Conservation (phyloP, 371 early-diverging fungal species). For the Mortierella sp. region DNA sequence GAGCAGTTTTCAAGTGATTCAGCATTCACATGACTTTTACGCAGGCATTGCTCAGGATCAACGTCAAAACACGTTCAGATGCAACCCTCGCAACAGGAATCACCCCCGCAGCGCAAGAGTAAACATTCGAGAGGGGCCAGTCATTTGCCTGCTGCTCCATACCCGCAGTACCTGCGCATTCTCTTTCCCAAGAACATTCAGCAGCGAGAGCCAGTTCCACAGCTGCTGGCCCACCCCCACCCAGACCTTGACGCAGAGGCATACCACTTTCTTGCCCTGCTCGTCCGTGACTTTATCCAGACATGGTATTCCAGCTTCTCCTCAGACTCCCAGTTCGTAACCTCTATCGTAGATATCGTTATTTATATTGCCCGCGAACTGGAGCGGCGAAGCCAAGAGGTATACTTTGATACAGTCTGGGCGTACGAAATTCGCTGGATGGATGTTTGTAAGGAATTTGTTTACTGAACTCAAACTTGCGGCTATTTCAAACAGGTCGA, state of each 20-base stretch:
- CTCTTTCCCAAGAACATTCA: constrained; percentile 52
- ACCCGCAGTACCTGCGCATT: constrained; percentile 44
- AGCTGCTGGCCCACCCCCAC: constrained; percentile 37
- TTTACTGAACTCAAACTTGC: not conserved
- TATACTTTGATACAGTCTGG: too few species aligned
- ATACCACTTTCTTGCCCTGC: constrained; percentile 66
- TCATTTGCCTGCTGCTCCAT: constrained; percentile 29
- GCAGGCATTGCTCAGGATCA: too few species aligned
- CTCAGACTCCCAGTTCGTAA: constrained; percentile 64
- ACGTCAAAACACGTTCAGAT: constrained; percentile 4
- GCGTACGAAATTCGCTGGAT: too few species aligned
- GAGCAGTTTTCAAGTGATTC: too few species aligned
- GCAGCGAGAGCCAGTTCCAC: constrained; percentile 47
- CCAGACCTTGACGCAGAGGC: constrained; percentile 66
- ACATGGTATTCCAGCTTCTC: constrained; percentile 68
- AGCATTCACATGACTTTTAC: too few species aligned
- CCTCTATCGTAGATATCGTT: constrained; percentile 58
- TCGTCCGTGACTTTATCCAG: constrained; percentile 70
- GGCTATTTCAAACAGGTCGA: constrained; percentile 63
- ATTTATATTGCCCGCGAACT: constrained; percentile 59
- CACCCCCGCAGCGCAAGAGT: constrained; percentile 10
- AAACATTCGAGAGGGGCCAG: constrained; percentile 18
- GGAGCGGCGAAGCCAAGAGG: constrained; percentile 61
- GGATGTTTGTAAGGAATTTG: too few species aligned
- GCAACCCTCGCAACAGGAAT: constrained; percentile 17